Evolutionary conservation across 2,329 filamentous ascomycete genomes (phyloP).

Genomic region (Capronia epimyces): DNA sequence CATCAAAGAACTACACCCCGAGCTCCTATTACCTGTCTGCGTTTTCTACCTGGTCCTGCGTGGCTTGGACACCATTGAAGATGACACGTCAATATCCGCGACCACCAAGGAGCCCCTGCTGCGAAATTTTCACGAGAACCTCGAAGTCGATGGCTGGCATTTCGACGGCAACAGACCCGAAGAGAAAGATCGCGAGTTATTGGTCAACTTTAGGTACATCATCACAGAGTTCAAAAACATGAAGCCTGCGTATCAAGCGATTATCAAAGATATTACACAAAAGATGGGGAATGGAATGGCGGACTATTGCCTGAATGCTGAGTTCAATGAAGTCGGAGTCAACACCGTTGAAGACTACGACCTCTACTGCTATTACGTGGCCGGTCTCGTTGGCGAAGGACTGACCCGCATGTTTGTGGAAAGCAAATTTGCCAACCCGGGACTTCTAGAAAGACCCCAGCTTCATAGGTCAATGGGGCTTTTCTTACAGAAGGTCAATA

Average conservation of each 20-base stretch:
- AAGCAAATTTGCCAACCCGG: slow-evolving; percentile 78
- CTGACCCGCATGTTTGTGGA: slow-evolving; percentile 85
- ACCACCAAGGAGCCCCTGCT: slow-evolving; percentile 80
- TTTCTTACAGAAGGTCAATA: slow-evolving; percentile 97
- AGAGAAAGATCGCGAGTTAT: slow-evolving; percentile 88
- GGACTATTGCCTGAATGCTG: slow-evolving; percentile 81
- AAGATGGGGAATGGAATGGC: slow-evolving; percentile 99
- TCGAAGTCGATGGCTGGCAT: slow-evolving; percentile 84
- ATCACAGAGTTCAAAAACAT: slow-evolving; percentile 81
- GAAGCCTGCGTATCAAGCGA: slow-evolving; percentile 74
- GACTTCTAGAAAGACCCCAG: slow-evolving; percentile 68
- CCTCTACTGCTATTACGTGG: slow-evolving; percentile 95
- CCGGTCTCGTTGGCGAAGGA: slow-evolving; percentile 95
- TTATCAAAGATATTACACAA: slow-evolving; percentile 86
- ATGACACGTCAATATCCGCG: slow-evolving; percentile 88
- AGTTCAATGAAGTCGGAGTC: slow-evolving; percentile 73
- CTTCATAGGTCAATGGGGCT: slow-evolving; percentile 95
- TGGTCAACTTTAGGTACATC: slow-evolving; percentile 87
- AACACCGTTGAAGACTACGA: slow-evolving; percentile 85
- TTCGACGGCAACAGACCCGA: slow-evolving; percentile 79
- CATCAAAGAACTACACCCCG: slow-evolving; percentile 91
- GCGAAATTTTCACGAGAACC: slow-evolving; percentile 70
- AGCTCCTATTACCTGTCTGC: slow-evolving; percentile 80
- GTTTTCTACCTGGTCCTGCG: slow-evolving; percentile 92
- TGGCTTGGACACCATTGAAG: slow-evolving; percentile 95